These are phyloP conservation scores for Diaporthe eres DNA, from an alignment of 2,329 filamentous ascomycete genomes.

Conservation along the genomic window DNA sequence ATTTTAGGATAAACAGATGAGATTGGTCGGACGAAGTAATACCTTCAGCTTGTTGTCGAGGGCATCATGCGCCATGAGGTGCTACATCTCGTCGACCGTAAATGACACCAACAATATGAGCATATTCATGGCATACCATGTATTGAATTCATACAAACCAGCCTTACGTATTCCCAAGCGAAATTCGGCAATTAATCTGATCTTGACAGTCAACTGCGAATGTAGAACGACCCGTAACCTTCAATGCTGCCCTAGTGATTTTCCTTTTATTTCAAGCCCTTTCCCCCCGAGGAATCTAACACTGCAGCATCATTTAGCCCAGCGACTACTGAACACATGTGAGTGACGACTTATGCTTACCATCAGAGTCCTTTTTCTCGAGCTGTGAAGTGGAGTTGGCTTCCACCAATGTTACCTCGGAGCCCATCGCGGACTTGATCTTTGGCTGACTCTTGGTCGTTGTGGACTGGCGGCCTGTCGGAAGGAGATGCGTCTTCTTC, in stretches of 20 bases:
- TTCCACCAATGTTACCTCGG: constrained; percentile 16
- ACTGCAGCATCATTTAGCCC: background rate
- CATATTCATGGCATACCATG: background rate
- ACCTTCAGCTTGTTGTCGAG: background rate
- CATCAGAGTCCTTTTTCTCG: background rate
- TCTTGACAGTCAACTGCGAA: background rate
- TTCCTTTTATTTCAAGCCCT: background rate
- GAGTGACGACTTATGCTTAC: background rate
- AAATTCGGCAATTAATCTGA: background rate
- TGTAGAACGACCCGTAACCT: too few relatives aligned
- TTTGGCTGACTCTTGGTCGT: background rate
- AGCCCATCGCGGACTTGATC: background rate
- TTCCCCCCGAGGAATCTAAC: background rate
- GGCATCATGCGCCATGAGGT: background rate
- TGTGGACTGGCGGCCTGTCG: background rate
- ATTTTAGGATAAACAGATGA: background rate
- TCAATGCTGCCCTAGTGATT: too few relatives aligned
- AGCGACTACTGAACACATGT: fast-evolving
- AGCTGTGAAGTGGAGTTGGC: background rate
- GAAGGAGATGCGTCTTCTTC: constrained; percentile 20
- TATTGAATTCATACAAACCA: background rate
- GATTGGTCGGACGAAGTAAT: background rate
- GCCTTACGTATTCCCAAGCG: too few relatives aligned
- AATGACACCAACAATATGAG: background rate
- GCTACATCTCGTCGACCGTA: background rate